Conservation (phyloP, 176 grass and related monocot genomes). For the maize (Zea mays) region DNA sequence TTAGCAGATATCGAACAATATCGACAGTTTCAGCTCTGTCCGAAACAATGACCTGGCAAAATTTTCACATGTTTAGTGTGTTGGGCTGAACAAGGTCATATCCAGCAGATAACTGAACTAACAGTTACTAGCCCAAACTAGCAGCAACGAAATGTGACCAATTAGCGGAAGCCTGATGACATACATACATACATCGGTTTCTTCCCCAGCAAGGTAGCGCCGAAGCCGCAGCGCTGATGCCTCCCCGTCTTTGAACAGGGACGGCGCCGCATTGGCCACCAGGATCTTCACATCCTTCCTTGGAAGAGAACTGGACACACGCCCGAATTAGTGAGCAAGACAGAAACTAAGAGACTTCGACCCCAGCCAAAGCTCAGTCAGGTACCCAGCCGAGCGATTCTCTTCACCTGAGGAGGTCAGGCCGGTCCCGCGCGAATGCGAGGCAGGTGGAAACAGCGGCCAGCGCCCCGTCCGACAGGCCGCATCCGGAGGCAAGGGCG, state of each 20-base stretch:
- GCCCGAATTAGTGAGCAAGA: background rate
- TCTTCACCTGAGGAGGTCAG: slow-evolving; percentile 71
- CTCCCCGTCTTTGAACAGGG: slow-evolving; percentile 73
- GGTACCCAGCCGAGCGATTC: slow-evolving; percentile 2
- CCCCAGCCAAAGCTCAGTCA: background rate
- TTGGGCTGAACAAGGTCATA: slow-evolving; percentile 24
- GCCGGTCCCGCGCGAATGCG: slow-evolving; percentile 68
- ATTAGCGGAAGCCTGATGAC: background rate
- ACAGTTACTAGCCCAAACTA: background rate
- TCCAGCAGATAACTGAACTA: background rate
- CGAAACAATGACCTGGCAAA: slow-evolving; percentile 50
- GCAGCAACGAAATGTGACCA: background rate
- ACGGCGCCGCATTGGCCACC: slow-evolving; percentile 55
- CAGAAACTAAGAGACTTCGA: background rate
- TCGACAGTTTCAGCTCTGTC: slow-evolving; percentile 76
- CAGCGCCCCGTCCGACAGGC: slow-evolving; percentile 50
- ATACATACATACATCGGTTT: slow-evolving; percentile 74
- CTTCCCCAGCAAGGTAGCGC: slow-evolving; percentile 50
- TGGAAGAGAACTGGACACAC: slow-evolving; percentile 52
- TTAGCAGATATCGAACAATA: slow-evolving; percentile 77
- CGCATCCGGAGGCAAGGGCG: slow-evolving; percentile 15
- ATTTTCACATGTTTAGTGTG: slow-evolving; percentile 21
- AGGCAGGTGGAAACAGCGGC: slow-evolving; percentile 52
- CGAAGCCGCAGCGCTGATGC: slow-evolving; percentile 55
- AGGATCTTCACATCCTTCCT: slow-evolving; percentile 76